Conservation (phyloP, 2,329 filamentous ascomycete species). For the Aspergillus jensenii region DNA sequence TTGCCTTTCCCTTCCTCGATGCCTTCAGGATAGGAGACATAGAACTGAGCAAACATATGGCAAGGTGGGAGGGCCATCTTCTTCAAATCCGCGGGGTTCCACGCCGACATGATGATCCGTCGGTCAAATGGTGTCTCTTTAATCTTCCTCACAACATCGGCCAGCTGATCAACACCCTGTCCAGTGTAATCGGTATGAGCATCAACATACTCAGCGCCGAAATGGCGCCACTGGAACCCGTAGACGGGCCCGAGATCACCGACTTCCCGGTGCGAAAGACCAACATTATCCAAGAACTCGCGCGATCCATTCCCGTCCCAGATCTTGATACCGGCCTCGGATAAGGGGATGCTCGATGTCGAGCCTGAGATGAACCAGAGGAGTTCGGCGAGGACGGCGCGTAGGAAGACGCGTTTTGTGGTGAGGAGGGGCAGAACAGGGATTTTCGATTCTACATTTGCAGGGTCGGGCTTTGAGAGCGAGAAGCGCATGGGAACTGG, state of each 20-base stretch:
- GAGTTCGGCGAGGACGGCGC: constrained; percentile 86
- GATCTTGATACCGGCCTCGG: constrained; percentile 83
- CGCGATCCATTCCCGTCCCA: constrained; percentile 97
- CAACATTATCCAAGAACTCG: constrained; percentile 82
- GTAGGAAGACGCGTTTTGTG: constrained; percentile 93
- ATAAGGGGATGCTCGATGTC: constrained; percentile 76
- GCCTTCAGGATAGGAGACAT: constrained; percentile 68
- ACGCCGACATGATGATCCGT: constrained; percentile 85
- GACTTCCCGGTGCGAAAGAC: constrained; percentile 74
- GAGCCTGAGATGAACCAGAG: constrained; percentile 91
- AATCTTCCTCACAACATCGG: constrained; percentile 84
- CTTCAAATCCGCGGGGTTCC: constrained; percentile 84
- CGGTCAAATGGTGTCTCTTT: constrained; percentile 82
- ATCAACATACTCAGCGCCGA: constrained; percentile 85
- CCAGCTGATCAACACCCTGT: constrained; percentile 89
- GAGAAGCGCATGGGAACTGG: constrained; percentile 83
- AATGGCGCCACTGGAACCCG: constrained; percentile 98
- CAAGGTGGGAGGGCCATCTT: constrained; percentile 93
- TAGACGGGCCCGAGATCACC: constrained; percentile 96
- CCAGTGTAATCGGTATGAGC: constrained; percentile 78
- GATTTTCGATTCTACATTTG: constrained; percentile 41
- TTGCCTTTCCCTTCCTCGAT: constrained; percentile 4
- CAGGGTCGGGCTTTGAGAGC: constrained; percentile 60
- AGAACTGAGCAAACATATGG: constrained; percentile 98
- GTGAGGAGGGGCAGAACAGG: constrained; percentile 89